Evolutionary conservation across 1,139 yeast genomes (phyloP), one percentile per base, ranked within the genome.

Genomic region (Taphrina confusa): DNA sequence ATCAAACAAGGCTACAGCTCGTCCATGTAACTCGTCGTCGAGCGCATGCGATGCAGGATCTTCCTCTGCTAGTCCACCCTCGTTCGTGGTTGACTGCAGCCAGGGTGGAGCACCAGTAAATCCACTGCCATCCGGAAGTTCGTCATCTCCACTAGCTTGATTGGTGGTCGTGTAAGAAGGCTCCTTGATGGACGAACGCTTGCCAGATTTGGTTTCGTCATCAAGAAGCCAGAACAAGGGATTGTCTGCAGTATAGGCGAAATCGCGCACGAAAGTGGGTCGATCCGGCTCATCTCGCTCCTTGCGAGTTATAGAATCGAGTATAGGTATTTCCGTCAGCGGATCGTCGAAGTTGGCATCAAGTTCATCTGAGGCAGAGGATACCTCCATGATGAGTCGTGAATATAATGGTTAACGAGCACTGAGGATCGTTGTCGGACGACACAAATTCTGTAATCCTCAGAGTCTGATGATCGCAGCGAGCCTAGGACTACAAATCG

Each of bases 1-100:
- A 68, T 91, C 94, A 72, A 90, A 92, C 58, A 94, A 72, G 1
- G 97, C 97, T 25, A 91, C 75, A 0, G 96, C 96, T 62, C 81
- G 78, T 54, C 82, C 80, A 63, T 80, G 79, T 44, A 81, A 73
- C 64, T 77, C 81, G 63, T 75, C 77, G 18, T 57, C 63, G 16
- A 27, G 44, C 36, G 33, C 18, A 14, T 33, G 44, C 22, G 27
- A 56, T 56, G 16, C 50, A 51, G 23, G 18, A 62, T 52, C 57
- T 16, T 54, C 58, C 27, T 40, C 36, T 20, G 33, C 14, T 12
- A 22, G 22, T 2, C 31, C 49, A 5, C 25, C 44, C n/a, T 31
- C 36, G 16, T 23, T 14, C 31, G 18, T 36, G 2, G 45, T 22
- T 12, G 57, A 31, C 20, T 45, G 51, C 30, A 54, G 44, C 58